Evolutionary conservation across 1,284 basidiomycete genomes (phyloP).

Genomic region (Ustilago esculenta): DNA sequence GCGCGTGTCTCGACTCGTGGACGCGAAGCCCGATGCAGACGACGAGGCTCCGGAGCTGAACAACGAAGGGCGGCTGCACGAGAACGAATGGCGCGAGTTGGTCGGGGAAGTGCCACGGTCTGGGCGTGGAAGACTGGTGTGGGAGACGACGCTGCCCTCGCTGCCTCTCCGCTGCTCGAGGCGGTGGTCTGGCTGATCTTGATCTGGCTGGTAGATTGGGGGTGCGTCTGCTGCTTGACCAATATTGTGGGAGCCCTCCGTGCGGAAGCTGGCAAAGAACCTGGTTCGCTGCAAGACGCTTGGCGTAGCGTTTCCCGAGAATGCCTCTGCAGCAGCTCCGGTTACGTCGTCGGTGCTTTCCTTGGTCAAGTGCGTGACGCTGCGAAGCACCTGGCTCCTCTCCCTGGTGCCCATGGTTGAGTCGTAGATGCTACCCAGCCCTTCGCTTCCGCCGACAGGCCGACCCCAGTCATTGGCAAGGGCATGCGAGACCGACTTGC

Average conservation of each 20-base stretch:
- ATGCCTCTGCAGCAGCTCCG: slow-evolving; percentile 32
- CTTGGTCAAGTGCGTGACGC: slow-evolving; percentile 40
- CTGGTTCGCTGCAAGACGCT: slow-evolving; percentile 2
- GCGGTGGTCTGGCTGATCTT: neutral
- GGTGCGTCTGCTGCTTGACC: slow-evolving; percentile 8
- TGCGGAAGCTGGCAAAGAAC: slow-evolving; percentile 19
- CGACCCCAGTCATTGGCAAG: slow-evolving; percentile 30
- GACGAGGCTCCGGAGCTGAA: slow-evolving; percentile 15
- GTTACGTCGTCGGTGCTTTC: slow-evolving; percentile 25
- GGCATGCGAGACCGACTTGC: slow-evolving; percentile 16
- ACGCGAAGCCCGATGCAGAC: neutral
- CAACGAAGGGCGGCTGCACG: slow-evolving; percentile 7
- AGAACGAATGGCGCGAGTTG: slow-evolving; percentile 9
- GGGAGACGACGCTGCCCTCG: slow-evolving; percentile 27
- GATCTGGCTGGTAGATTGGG: slow-evolving; percentile 24
- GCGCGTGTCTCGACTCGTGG: slow-evolving; percentile 3
- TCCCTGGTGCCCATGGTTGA: slow-evolving; percentile 28
- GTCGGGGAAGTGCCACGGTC: slow-evolving; percentile 3
- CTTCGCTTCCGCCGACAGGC: slow-evolving; percentile 45
- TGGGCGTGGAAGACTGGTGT: slow-evolving; percentile 7
- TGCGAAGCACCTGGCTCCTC: slow-evolving; percentile 40
- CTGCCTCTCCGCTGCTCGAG: slow-evolving; percentile 20
- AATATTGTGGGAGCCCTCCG: slow-evolving; percentile 8
- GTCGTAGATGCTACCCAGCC: slow-evolving; percentile 35
- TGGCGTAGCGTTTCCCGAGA: slow-evolving; percentile 21